These are phyloP conservation scores for Colletotrichum theobromicola DNA, from an alignment of 2,329 filamentous ascomycete genomes.

Conservation along the genomic window DNA sequence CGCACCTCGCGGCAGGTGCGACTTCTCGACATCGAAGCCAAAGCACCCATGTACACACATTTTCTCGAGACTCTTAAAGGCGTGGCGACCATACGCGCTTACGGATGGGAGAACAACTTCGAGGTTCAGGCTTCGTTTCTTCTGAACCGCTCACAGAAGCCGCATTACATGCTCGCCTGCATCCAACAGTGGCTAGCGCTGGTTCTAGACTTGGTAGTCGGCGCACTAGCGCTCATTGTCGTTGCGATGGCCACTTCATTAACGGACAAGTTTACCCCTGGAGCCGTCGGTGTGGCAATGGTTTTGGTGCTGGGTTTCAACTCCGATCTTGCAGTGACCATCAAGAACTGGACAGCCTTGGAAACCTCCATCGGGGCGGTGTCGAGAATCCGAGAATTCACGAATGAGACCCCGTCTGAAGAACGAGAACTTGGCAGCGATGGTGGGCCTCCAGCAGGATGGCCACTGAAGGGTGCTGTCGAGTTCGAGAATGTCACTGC, in stretches of 20 bases:
- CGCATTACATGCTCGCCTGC: constrained; percentile 56
- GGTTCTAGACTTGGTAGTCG: constrained; percentile 56
- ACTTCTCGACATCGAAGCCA: constrained; percentile 33
- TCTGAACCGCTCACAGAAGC: constrained; percentile 51
- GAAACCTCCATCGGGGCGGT: constrained; percentile 4
- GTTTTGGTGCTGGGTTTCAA: background rate
- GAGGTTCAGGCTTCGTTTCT: constrained; percentile 20
- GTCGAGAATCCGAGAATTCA: background rate
- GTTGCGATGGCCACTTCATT: constrained; percentile 14
- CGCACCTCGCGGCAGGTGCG: constrained; percentile 35
- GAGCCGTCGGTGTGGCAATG: constrained; percentile 26
- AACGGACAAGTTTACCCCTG: constrained; percentile 28
- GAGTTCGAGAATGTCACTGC: constrained; percentile 31
- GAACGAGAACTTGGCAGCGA: constrained; percentile 14
- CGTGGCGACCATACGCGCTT: constrained; percentile 36
- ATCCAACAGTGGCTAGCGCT: constrained; percentile 60
- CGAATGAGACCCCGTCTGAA: constrained; percentile 29
- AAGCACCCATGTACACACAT: constrained; percentile 31
- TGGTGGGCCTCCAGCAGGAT: constrained; percentile 18
- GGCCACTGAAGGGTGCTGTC: constrained; percentile 32
- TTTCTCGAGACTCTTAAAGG: constrained; percentile 32
- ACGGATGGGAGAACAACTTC: constrained; percentile 31
- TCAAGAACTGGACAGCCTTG: constrained; percentile 26
- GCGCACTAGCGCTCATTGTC: constrained; percentile 44
- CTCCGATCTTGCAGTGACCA: background rate